Percentiles rank a stretch among this genome's conserved stretches.
phyloP scores from a whole-genome alignment of 2,329 filamentous ascomycete species.

The Pseudopyricularia cyperi region DNA sequence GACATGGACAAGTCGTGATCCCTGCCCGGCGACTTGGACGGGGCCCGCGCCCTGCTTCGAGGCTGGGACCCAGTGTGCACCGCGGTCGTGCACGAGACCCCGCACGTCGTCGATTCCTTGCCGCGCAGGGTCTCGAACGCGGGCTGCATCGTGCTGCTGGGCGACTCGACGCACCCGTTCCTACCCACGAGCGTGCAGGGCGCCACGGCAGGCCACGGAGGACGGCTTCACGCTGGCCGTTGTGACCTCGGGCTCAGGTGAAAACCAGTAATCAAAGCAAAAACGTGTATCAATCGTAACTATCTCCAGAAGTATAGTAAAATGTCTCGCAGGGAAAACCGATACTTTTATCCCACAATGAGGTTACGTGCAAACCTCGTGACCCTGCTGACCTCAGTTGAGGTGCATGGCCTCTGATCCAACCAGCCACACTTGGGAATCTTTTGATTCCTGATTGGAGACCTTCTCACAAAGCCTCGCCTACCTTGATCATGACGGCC shows the following conservation, averaged over 20 bases:
- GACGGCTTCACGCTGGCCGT: conserved; percentile 33
- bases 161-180: conserved; percentile 37
- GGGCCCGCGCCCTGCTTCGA: conserved; percentile 35
- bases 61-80: conserved; percentile 36
- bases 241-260: too few relatives aligned
- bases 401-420: too few relatives aligned
- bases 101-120: conserved; percentile 25
- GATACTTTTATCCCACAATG: too few relatives aligned
- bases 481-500: conserved; percentile 13
- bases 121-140: conserved; percentile 33
- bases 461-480: background rate
- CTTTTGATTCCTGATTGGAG: background rate
- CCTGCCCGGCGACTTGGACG: conserved; percentile 36
- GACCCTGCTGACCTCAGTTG: too few relatives aligned
- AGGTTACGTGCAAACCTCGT: too few relatives aligned
- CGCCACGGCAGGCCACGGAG: conserved; percentile 35
- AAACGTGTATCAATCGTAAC: too few relatives aligned
- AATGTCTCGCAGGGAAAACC: too few relatives aligned
- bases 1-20: conserved; percentile 44
- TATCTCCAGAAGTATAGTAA: too few relatives aligned
- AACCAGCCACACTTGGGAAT: background rate
- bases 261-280: background rate
- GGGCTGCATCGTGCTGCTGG: conserved; percentile 29
- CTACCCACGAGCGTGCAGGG: conserved; percentile 30
- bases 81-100: conserved; percentile 33